These are phyloP conservation scores for Anisodus tanguticus DNA, from an alignment of 257 asterid genomes.

Conservation along the genomic window DNA sequence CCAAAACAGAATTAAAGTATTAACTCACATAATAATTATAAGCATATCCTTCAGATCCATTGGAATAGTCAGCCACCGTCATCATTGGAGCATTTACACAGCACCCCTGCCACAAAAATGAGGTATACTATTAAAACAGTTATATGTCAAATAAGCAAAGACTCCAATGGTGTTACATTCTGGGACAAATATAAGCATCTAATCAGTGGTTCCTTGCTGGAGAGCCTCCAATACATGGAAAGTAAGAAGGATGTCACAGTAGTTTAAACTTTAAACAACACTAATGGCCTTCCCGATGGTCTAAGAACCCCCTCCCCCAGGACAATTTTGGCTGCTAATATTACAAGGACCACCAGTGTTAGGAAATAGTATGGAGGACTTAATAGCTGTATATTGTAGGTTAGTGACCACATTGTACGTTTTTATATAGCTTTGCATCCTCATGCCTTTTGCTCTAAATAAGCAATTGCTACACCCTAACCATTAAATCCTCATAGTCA, in stretches of 20 bases:
- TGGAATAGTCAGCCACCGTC: constrained; percentile 95
- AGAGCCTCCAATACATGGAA: constrained; percentile 2
- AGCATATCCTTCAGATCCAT: constrained; percentile 90
- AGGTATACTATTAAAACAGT: background rate
- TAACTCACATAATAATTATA: constrained; percentile 82
- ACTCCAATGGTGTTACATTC: background rate
- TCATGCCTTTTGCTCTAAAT: too few species aligned
- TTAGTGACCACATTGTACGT: background rate
- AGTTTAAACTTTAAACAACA: constrained; percentile 4
- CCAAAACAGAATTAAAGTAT: background rate
- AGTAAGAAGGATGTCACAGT: constrained; percentile 6
- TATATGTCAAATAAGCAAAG: background rate
- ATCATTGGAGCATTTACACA: constrained; percentile 99
- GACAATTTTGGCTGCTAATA: background rate
- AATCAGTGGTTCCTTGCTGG: background rate
- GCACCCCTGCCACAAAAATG: constrained; percentile 61
- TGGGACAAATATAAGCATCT: background rate
- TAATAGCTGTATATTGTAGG: background rate
- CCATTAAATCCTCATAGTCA: background rate
- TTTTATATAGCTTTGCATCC: background rate
- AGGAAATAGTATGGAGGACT: background rate
- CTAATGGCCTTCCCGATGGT: background rate
- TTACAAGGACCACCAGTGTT: background rate
- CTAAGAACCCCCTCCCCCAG: background rate
- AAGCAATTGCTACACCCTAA: background rate